Percentiles rank a stretch among this genome's conserved stretches.
Evolutionary conservation across 2,329 filamentous ascomycete species (phyloP).

Genomic region (Conoideocrella luteorostrata): DNA sequence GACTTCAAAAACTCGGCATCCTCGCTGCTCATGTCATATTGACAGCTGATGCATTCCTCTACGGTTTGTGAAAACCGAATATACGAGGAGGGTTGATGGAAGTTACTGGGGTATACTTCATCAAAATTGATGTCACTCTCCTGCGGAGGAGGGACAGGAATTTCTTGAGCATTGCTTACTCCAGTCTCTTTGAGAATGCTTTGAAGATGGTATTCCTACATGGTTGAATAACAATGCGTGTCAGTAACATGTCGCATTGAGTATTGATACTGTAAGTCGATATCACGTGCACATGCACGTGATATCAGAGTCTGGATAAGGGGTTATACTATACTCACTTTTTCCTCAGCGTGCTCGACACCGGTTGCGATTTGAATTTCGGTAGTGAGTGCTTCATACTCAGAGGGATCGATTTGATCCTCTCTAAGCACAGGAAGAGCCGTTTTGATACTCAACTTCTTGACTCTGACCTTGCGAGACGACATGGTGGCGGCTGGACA

Average conservation of each 20-base stretch:
- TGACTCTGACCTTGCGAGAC: constrained; percentile 67
- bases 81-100: constrained; percentile 82
- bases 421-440: constrained; percentile 82
- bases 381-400: constrained; percentile 81
- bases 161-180: constrained; percentile 52
- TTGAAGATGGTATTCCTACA: constrained; percentile 90
- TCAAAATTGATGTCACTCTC: constrained; percentile 75
- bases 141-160: constrained; percentile 59
- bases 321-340: constrained; percentile 59
- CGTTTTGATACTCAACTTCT: constrained; percentile 90
- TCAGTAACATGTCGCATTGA: background rate
- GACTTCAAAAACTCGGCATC: constrained; percentile 79
- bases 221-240: too few relatives aligned
- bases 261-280: constrained; percentile 1
- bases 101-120: constrained; percentile 72
- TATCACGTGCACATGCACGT: constrained; percentile 45
- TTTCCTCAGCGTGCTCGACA: constrained; percentile 95
- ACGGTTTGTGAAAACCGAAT: constrained; percentile 98
- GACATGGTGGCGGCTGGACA: constrained; percentile 46
- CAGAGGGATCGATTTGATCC: constrained; percentile 77
- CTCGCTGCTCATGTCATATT: constrained; percentile 91
- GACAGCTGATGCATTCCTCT: constrained; percentile 83
- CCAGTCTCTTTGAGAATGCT: constrained; percentile 59
- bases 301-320: constrained; percentile 31
- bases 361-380: constrained; percentile 87